phyloP scores from a whole-genome alignment of 1,139 yeast genomes.

The Sugiyamaella xylanicola region DNA sequence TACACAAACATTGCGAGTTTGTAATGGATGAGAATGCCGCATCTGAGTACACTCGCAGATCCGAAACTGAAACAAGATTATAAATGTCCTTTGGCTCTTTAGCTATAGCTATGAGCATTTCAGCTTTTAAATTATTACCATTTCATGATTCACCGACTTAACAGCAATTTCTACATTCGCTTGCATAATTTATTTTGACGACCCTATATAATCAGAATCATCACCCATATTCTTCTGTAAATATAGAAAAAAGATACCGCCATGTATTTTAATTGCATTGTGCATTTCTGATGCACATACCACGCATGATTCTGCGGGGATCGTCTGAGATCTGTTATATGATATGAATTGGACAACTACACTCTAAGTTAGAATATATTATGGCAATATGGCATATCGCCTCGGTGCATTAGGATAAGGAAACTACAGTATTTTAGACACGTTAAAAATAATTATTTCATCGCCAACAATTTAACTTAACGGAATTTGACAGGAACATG shows the following conservation, averaged over 20 bases:
- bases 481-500: too few relatives aligned
- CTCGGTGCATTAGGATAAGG: too few relatives aligned
- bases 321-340: not conserved
- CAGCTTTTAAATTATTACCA: not conserved
- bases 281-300: not conserved
- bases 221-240: not conserved
- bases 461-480: too few relatives aligned
- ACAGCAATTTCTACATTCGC: constrained; percentile 3
- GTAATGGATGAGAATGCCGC: constrained; percentile 34
- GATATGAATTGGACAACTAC: too few relatives aligned
- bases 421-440: too few relatives aligned
- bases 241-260: not conserved
- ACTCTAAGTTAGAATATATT: too few relatives aligned
- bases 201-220: not conserved
- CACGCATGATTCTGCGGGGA: not conserved
- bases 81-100: too few relatives aligned
- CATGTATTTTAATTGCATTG: too few relatives aligned
- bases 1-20: constrained; percentile 32
- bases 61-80: constrained; percentile 26
- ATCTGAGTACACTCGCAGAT: constrained; percentile 22
- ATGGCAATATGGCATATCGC: too few relatives aligned
- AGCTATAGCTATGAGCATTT: not conserved
- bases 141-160: not conserved
- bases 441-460: too few relatives aligned
- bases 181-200: constrained; percentile 12